A percentile compares a stretch with the other conserved stretches of the same genome.
phyloP scores from a whole-genome alignment of 495 filamentous ascomycete species.

The Trichoderma gamsii region DNA sequence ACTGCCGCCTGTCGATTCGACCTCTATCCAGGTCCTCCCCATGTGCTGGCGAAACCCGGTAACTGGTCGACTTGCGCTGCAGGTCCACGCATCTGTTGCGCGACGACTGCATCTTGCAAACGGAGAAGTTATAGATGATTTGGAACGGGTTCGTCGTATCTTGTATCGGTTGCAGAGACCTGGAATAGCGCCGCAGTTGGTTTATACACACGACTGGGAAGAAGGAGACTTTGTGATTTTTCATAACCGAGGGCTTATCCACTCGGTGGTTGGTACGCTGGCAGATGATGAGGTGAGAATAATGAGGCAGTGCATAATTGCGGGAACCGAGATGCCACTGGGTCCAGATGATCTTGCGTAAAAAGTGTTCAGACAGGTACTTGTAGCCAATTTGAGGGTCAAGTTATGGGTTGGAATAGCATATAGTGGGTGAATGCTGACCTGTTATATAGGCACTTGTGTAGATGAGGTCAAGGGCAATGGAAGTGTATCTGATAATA shows the following conservation, averaged over 20 bases:
- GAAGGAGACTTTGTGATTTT: conserved; percentile 68
- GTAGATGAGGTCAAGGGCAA: no score
- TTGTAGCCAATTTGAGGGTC: no score
- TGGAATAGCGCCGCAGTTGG: conserved; percentile 57
- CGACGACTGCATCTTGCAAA: conserved; percentile 56
- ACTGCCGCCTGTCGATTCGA: conserved; percentile 55
- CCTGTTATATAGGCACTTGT: no score
- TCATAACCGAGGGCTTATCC: conserved; percentile 65
- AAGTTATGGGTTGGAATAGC: no score
- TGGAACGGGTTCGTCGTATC: conserved; percentile 56
- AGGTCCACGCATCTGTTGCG: conserved; percentile 63
- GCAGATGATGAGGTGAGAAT: conserved; percentile 61
- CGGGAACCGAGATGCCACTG: conserved; percentile 48
- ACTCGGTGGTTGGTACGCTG: conserved; percentile 69
- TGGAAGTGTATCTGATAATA: no score
- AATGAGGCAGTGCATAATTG: conserved; percentile 71
- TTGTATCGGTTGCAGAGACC: conserved; percentile 63
- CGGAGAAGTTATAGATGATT: conserved; percentile 58
- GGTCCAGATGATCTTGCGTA: conserved; percentile 29
- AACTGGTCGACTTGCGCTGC: conserved; percentile 58
- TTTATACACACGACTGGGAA: conserved; percentile 70
- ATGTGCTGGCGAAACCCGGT: conserved; percentile 69
- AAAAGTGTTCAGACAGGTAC: not conserved
- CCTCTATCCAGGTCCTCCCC: conserved; percentile 60
- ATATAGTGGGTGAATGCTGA: no score